Base-by-base conservation (phyloP, 2,329 filamentous ascomycete species). In the Fusarium acutatum region DNA sequence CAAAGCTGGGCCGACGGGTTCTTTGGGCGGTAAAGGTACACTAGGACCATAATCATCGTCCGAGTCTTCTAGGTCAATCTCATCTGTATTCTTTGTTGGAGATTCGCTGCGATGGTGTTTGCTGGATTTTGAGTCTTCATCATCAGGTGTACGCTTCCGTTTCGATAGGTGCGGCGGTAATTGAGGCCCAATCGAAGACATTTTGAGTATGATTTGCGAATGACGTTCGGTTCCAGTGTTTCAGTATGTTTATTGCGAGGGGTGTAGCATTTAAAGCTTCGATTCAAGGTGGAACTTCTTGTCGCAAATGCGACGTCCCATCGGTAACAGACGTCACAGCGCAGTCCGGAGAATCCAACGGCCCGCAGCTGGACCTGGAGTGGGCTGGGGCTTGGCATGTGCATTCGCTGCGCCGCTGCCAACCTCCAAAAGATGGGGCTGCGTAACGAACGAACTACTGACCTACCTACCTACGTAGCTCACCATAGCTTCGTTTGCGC, bases 141-240 rank as follows among this genome's bases (percentile, higher is more conserved):
- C 77, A 37, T 80, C 79, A 58, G 84, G 76, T 9, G 84, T 86
- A 77, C 88, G 88, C 77, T 91, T 91, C 77, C 90, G 87, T 80
- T 92, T 92, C 38, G 88, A 79, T 46, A 92, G 86, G 70, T 93
- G 90, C 9, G 92, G 87, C 18, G 93, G 93, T 30, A 95, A 81
- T 68, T 91, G 86, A 20, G 93, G 93, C 10, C 93, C 92, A 78
- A 94, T 91, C 38, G 89, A 90, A 57, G 91, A 84, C 92, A 94
- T 94, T 30, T 43, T 77, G 84, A 30, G 34, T 50, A 57, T 38
- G 50, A 66, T 30, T 59, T 24, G 28, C 26, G 35, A 32, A 38
- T 47, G 40, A 20, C 13, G 20, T 41, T 37, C 65, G n/a, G 44
- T 43, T 53, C 35, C 9, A 49, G 53, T 54, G 64, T 65, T 56